Percentiles rank a stretch among this genome's conserved stretches.
Evolutionary conservation across 192 early-diverging fungal genomes (phyloP).

Genomic region (Neocallimastix lanati): DNA sequence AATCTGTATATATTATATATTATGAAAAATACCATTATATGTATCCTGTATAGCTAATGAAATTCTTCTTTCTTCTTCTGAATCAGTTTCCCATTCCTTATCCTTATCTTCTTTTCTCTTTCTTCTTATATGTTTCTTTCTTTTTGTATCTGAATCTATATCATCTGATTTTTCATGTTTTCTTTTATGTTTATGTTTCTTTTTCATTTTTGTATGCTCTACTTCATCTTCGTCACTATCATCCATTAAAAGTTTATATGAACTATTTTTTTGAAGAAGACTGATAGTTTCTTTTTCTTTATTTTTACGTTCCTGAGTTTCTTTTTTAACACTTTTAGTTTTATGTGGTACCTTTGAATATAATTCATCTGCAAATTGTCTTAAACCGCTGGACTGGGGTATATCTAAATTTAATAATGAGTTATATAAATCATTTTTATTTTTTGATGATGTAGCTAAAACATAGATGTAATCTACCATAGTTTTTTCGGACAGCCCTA

Average conservation of each 20-base stretch:
- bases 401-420: background rate
- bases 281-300: background rate
- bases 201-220: slow-evolving; percentile 5
- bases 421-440: background rate
- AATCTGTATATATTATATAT: too few relatives aligned
- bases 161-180: slow-evolving; percentile 6
- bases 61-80: background rate
- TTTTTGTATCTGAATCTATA: background rate
- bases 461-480: background rate
- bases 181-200: slow-evolving; percentile 4
- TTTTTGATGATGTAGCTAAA: background rate
- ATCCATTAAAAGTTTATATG: slow-evolving; percentile 1
- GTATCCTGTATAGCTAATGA: background rate
- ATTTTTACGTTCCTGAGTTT: background rate
- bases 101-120: background rate
- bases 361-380: background rate
- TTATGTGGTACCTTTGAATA: background rate
- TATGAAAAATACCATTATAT: background rate
- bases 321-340: background rate
- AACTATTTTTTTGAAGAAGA: background rate
- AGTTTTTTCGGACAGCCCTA: background rate
- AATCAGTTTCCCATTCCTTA: background rate
- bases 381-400: background rate
- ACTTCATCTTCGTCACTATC: slow-evolving; percentile 22
- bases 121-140: slow-evolving; percentile 1